These are phyloP conservation scores for Pseudogymnoascus sp. DNA, from an alignment of 2,329 filamentous ascomycete genomes.

Conservation along the genomic window DNA sequence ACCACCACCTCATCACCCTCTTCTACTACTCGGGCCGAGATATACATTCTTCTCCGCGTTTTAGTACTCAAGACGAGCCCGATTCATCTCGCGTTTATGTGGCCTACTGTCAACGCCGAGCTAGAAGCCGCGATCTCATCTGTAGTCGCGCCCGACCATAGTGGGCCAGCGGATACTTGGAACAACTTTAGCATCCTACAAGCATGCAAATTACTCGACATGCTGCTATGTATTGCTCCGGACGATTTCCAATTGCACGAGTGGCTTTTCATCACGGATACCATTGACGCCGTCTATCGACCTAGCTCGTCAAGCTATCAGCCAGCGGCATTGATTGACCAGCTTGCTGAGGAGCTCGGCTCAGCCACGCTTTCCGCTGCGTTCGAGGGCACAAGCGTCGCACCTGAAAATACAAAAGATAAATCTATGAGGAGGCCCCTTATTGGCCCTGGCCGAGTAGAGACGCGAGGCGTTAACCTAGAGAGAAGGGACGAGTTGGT, in stretches of 20 bases:
- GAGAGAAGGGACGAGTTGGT: slow-evolving; percentile 62
- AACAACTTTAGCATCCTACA: slow-evolving; percentile 72
- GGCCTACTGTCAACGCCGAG: slow-evolving; percentile 84
- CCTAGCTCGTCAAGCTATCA: slow-evolving; percentile 49
- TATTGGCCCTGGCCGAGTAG: slow-evolving; percentile 38
- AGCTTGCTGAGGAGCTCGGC: slow-evolving; percentile 67
- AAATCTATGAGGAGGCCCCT: slow-evolving; percentile 31
- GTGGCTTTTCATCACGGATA: slow-evolving; percentile 96
- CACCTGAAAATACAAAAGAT: slow-evolving; percentile 19
- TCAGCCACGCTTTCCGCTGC: slow-evolving; percentile 21
- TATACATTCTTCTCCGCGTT: slow-evolving; percentile 80
- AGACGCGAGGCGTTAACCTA: slow-evolving; percentile 41
- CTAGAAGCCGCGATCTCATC: slow-evolving; percentile 72
- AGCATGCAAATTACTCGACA: slow-evolving; percentile 86
- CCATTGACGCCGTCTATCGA: slow-evolving; percentile 88
- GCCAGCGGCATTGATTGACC: slow-evolving; percentile 71
- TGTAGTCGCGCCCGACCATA: slow-evolving; percentile 58
- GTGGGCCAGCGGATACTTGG: slow-evolving; percentile 58
- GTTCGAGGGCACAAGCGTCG: slow-evolving; percentile 14
- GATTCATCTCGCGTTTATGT: slow-evolving; percentile 72
- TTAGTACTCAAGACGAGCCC: slow-evolving; percentile 70
- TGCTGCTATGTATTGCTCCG: slow-evolving; percentile 74
- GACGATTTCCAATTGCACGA: slow-evolving; percentile 98
- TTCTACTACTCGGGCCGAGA: slow-evolving; percentile 76
- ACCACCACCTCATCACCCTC: slow-evolving; percentile 86